phyloP scores from a whole-genome alignment of 108 stramenopile genomes.

The Chaetoceros muelleri region DNA sequence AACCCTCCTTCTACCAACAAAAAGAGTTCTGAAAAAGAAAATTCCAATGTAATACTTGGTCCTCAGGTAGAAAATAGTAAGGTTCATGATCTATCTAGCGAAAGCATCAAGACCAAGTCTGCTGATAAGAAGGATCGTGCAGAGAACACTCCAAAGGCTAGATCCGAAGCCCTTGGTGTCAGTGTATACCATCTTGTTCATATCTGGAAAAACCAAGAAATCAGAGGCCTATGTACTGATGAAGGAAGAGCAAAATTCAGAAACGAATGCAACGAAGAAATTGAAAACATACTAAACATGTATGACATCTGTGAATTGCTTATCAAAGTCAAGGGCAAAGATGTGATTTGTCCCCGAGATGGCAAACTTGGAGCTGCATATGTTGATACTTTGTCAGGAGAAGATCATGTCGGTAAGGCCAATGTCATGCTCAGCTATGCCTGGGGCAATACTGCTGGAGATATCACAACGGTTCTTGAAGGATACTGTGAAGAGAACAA shows the following conservation, averaged over 20 bases:
- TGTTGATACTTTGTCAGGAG: neutral
- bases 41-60: too few relatives aligned
- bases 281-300: neutral
- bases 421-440: constrained; percentile 1
- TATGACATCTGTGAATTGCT: neutral
- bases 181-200: neutral
- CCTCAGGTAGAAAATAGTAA: too few relatives aligned
- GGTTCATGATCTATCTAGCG: too few relatives aligned
- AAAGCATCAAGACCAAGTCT: too few relatives aligned
- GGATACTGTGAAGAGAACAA: neutral
- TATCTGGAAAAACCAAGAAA: neutral
- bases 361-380: neutral
- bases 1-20: neutral
- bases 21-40: neutral
- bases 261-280: neutral
- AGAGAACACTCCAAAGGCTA: neutral
- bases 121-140: neutral
- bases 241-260: neutral
- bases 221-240: neutral
- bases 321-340: neutral
- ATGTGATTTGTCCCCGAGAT: neutral
- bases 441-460: neutral
- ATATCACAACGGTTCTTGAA: neutral
- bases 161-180: neutral
- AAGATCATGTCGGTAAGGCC: neutral